Percentiles rank a stretch among this genome's conserved stretches.
phyloP scores from a whole-genome alignment of 441 rosid species.

The Corymbia citriodora region DNA sequence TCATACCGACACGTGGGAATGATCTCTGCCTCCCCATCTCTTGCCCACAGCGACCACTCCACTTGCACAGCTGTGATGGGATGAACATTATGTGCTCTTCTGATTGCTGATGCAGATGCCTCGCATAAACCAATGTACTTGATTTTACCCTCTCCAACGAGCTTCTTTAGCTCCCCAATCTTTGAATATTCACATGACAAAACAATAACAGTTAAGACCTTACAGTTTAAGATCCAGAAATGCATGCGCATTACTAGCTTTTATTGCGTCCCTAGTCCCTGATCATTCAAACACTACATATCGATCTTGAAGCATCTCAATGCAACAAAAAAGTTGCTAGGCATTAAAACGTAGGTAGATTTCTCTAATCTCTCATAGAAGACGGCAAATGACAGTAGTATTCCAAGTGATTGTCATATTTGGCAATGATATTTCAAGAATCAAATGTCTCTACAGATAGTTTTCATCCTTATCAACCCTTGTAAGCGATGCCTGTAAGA shows the following conservation, averaged over 20 bases:
- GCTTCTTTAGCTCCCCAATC: slow-evolving; percentile 3
- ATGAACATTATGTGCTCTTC: slow-evolving; percentile 10
- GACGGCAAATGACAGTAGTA: not conserved
- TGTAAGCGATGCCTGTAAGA: not conserved
- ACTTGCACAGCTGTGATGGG: slow-evolving; percentile 8
- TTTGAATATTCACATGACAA: not conserved
- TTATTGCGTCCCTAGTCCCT: not conserved
- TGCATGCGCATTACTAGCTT: not conserved
- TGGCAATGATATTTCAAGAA: not conserved
- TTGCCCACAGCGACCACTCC: slow-evolving; percentile 5
- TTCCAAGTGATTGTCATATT: not conserved
- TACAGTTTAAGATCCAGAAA: not conserved
- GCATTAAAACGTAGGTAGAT: not conserved
- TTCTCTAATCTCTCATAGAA: not conserved
- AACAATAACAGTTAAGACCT: not conserved
- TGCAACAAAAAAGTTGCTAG: not conserved
- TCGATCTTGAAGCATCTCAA: not conserved
- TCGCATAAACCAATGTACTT: not conserved
- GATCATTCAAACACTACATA: too few species aligned
- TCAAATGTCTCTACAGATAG: not conserved
- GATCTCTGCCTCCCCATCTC: not conserved
- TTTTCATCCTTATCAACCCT: not conserved
- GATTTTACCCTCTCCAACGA: not conserved
- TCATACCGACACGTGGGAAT: slow-evolving; percentile 7
- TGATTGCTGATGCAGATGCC: not conserved